These are phyloP conservation scores for Penicillium aurantiogriseum DNA, from an alignment of 2,329 filamentous ascomycete species.

Conservation along the genomic window DNA sequence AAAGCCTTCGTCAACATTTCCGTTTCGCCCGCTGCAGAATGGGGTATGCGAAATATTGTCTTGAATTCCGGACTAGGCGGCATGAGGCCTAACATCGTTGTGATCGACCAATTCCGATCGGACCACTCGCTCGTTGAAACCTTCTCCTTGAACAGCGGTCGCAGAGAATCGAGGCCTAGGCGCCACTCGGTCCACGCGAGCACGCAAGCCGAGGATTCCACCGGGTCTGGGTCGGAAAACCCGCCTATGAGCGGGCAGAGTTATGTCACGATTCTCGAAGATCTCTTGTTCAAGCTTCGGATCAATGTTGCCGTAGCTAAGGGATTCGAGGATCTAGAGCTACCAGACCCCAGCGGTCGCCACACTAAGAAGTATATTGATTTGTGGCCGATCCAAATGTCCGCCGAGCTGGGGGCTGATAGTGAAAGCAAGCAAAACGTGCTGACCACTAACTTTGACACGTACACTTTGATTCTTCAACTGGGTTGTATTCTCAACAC, in stretches of 20 bases:
- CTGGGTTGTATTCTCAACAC: slow-evolving; percentile 81
- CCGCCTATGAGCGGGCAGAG: slow-evolving; percentile 66
- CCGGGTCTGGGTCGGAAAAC: slow-evolving; percentile 67
- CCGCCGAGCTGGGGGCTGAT: slow-evolving; percentile 71
- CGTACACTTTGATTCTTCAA: slow-evolving; percentile 82
- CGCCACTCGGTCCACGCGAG: slow-evolving; percentile 14
- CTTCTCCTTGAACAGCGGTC: slow-evolving; percentile 46
- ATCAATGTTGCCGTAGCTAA: slow-evolving; percentile 84
- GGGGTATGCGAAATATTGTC: slow-evolving; percentile 81
- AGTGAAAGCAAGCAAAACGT: slow-evolving; percentile 63
- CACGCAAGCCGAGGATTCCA: slow-evolving; percentile 33
- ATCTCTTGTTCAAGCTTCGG: slow-evolving; percentile 71
- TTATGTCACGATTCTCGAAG: slow-evolving; percentile 81
- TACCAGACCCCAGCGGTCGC: slow-evolving; percentile 59
- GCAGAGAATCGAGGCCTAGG: slow-evolving; percentile 23
- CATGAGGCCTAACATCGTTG: slow-evolving; percentile 84
- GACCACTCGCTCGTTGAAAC: slow-evolving; percentile 59
- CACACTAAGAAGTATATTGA: slow-evolving; percentile 78
- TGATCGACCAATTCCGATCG: slow-evolving; percentile 71
- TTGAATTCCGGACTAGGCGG: slow-evolving; percentile 78
- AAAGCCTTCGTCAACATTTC: slow-evolving; percentile 88
- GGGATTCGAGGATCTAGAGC: slow-evolving; percentile 73
- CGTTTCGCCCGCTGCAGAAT: slow-evolving; percentile 77
- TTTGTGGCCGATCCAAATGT: slow-evolving; percentile 92
- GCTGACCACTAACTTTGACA: slow-evolving; percentile 86